These are phyloP conservation scores for Helminthosporium solani DNA, from an alignment of 2,329 filamentous ascomycete species.

Conservation along the genomic window DNA sequence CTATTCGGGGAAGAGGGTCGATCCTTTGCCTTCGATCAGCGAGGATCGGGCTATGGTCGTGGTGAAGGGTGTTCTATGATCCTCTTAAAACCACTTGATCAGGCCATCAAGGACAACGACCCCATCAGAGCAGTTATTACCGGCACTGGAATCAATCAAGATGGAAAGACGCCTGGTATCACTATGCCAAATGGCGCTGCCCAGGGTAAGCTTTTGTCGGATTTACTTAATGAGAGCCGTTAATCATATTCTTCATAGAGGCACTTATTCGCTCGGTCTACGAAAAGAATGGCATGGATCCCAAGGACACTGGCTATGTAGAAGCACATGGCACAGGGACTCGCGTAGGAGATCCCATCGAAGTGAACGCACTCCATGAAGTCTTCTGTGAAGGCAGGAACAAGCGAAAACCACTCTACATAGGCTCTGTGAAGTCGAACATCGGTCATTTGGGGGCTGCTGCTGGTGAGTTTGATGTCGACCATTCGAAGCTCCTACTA, in stretches of 20 bases:
- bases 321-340: constrained; percentile 56
- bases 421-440: constrained; percentile 35
- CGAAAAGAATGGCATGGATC: constrained; percentile 22
- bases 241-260: constrained; percentile 9
- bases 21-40: constrained; percentile 48
- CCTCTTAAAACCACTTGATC: constrained; percentile 58
- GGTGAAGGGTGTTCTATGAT: constrained; percentile 64
- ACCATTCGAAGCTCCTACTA: background rate
- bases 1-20: constrained; percentile 31
- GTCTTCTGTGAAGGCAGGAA: constrained; percentile 24
- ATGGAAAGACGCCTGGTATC: constrained; percentile 59
- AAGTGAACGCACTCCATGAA: constrained; percentile 24
- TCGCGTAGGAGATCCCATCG: constrained; percentile 45
- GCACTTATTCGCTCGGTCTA: constrained; percentile 25
- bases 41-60: constrained; percentile 61
- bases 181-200: constrained; percentile 59
- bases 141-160: constrained; percentile 47
- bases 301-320: constrained; percentile 27
- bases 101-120: constrained; percentile 60
- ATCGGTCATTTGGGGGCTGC: constrained; percentile 38
- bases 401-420: constrained; percentile 22
- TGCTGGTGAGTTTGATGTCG: constrained; percentile 8
- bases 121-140: constrained; percentile 49
- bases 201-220: constrained; percentile 42
- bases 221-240: background rate